Conservation (phyloP, 192 early-diverging fungal species). For the Backusella circina region DNA sequence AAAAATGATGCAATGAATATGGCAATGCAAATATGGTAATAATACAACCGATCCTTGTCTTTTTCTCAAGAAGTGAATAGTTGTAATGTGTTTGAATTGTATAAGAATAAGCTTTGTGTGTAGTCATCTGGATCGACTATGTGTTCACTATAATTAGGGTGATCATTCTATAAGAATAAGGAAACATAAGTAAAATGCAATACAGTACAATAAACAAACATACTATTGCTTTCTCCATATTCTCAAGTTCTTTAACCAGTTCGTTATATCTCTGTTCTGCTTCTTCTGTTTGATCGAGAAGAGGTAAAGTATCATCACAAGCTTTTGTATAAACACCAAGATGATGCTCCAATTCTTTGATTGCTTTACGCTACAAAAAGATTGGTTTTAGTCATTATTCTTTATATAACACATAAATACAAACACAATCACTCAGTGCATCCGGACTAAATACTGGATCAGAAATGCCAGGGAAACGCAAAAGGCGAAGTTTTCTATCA, state of each 20-base stretch:
- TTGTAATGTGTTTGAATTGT: neutral
- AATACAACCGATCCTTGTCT: neutral
- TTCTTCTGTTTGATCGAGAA: neutral
- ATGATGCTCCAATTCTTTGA: neutral
- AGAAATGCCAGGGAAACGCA: neutral
- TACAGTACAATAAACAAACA: neutral
- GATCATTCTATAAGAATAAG: neutral
- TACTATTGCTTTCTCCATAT: neutral
- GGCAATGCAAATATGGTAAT: neutral
- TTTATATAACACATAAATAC: neutral
- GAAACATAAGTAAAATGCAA: neutral
- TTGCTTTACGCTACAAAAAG: no score
- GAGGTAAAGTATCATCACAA: neutral
- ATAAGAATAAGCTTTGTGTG: neutral
- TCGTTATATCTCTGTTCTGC: neutral
- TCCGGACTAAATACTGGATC: neutral
- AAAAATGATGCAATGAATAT: no score
- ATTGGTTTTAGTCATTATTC: no score
- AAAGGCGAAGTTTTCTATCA: neutral
- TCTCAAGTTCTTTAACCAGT: neutral
- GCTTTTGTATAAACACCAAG: neutral
- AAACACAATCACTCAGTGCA: neutral
- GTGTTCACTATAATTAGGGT: neutral
- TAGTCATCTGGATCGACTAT: neutral
- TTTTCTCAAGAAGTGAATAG: neutral